phyloP scores from a whole-genome alignment of 208 protist genomes.

The Leishmania major region DNA sequence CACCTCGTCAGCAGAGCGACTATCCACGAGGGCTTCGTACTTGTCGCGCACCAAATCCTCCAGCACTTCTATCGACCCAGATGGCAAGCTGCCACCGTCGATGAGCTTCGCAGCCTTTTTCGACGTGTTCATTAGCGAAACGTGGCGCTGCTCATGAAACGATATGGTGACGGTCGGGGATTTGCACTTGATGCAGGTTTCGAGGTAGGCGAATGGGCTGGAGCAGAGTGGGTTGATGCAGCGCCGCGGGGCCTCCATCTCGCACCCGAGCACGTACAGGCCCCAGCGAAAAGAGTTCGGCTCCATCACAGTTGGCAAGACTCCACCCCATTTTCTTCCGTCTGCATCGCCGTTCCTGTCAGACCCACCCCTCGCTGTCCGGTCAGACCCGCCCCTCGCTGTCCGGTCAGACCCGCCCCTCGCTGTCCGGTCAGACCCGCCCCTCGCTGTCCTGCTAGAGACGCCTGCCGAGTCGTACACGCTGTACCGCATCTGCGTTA shows the following conservation, averaged over 20 bases:
- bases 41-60: constrained; percentile 17
- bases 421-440: neutral
- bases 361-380: neutral
- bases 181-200: constrained; percentile 33
- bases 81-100: neutral
- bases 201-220: constrained; percentile 23
- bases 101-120: neutral
- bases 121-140: neutral
- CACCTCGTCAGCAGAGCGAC: constrained; percentile 23
- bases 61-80: neutral
- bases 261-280: constrained; percentile 34
- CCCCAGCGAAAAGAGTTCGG: constrained; percentile 36
- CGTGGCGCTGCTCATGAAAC: constrained; percentile 25
- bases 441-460: too few relatives aligned
- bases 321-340: neutral
- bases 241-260: constrained; percentile 34
- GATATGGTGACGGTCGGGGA: constrained; percentile 33
- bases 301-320: neutral
- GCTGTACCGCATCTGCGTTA: constrained; percentile 26
- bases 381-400: neutral
- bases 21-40: constrained; percentile 21
- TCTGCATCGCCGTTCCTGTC: neutral
- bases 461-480: constrained; percentile 7
- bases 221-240: constrained; percentile 48
- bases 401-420: neutral